Evolutionary conservation across 768 basidiomycete genomes (phyloP).

Genomic region (Suillus spraguei): DNA sequence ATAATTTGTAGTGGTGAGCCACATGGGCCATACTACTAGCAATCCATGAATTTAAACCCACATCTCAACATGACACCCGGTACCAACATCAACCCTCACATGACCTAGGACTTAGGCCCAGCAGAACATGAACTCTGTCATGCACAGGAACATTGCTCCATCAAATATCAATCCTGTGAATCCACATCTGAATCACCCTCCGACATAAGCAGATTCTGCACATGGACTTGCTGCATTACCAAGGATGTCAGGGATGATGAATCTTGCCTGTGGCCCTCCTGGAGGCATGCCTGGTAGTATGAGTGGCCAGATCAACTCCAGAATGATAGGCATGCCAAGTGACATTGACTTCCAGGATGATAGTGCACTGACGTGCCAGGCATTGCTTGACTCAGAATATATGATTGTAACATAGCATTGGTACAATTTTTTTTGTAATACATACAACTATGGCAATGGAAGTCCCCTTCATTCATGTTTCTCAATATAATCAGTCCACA

Average conservation of each 20-base stretch:
- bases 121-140: constrained; percentile 16
- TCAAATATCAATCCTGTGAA: constrained; percentile 20
- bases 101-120: constrained; percentile 20
- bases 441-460: too few relatives aligned
- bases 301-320: constrained; percentile 10
- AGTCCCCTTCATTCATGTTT: too few relatives aligned
- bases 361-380: too few relatives aligned
- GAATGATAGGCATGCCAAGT: constrained; percentile 12
- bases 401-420: too few relatives aligned
- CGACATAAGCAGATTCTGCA: constrained; percentile 33
- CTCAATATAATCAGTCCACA: constrained; percentile 21
- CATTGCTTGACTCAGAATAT: too few relatives aligned
- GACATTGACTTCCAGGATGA: too few relatives aligned
- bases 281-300: constrained; percentile 14
- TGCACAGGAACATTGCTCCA: constrained; percentile 20
- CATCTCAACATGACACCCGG: constrained; percentile 19
- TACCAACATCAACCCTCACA: constrained; percentile 13
- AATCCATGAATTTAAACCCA: constrained; percentile 23
- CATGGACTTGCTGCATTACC: constrained; percentile 24
- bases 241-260: constrained; percentile 15
- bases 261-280: constrained; percentile 5
- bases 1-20: too few relatives aligned
- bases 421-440: constrained; percentile 11
- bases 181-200: constrained; percentile 27
- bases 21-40: constrained; percentile 4